phyloP scores from a whole-genome alignment of 768 basidiomycete species.

The Nidula microcarpa region DNA sequence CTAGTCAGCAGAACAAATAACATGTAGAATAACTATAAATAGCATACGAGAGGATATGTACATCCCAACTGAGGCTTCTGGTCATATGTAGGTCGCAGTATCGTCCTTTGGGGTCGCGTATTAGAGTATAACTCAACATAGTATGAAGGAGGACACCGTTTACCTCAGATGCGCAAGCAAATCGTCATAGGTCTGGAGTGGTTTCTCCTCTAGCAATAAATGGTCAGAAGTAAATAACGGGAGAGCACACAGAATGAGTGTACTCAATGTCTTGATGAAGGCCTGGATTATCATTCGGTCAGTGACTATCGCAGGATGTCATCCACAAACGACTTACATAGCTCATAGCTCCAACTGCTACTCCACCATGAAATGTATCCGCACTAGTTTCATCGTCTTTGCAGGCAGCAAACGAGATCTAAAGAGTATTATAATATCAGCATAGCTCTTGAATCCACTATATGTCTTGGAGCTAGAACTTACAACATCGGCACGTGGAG shows the following conservation, averaged over 20 bases:
- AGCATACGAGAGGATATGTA: not conserved
- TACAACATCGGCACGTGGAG: constrained; percentile 1
- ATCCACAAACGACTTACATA: not conserved
- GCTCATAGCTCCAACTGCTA: not conserved
- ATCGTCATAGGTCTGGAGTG: not conserved
- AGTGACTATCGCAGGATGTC: not conserved
- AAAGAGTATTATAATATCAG: not conserved
- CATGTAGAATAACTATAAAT: not conserved
- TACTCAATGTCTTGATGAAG: not conserved
- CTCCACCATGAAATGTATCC: not conserved
- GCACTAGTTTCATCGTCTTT: not conserved
- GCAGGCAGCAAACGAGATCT: not conserved
- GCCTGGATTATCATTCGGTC: not conserved
- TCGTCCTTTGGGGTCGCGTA: not conserved
- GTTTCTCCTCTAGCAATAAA: not conserved
- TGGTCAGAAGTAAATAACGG: too few species aligned
- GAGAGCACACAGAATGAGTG: not conserved
- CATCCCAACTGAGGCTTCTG: not conserved
- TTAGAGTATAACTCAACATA: not conserved
- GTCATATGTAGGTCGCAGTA: not conserved
- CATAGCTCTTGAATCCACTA: not conserved
- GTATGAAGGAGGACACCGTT: not conserved
- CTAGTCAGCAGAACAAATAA: too few species aligned
- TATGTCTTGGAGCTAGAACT: not conserved
- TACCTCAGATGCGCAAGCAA: not conserved